phyloP scores from a whole-genome alignment of 2,329 filamentous ascomycete species.

The Capronia coronata region DNA sequence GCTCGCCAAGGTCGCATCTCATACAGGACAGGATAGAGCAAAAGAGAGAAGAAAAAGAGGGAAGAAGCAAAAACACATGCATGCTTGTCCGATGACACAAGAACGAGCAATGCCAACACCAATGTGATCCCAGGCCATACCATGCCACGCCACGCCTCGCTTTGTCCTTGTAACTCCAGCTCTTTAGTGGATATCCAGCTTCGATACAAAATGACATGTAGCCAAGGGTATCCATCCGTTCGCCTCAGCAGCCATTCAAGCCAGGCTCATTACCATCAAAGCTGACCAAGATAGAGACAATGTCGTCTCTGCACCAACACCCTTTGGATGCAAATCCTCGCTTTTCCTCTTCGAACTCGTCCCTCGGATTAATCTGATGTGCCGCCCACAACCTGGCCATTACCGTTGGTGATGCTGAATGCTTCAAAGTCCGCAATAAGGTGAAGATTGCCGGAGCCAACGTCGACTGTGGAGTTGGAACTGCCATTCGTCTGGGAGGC shows the following conservation, averaged over 20 bases:
- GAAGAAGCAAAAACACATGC: not conserved
- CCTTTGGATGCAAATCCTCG: not conserved
- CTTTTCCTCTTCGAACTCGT: not conserved
- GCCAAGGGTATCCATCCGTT: not conserved
- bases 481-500: slow-evolving; percentile 29
- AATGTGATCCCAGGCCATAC: not conserved
- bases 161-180: not conserved
- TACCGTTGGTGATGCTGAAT: slow-evolving; percentile 33
- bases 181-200: not conserved
- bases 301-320: not conserved
- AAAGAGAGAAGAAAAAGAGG: not conserved
- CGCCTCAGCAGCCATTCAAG: not conserved
- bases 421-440: slow-evolving; percentile 35
- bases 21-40: not conserved
- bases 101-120: not conserved
- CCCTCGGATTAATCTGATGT: not conserved
- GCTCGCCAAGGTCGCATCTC: not conserved
- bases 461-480: slow-evolving; percentile 23
- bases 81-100: not conserved
- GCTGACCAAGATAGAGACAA: not conserved
- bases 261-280: not conserved
- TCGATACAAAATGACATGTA: not conserved
- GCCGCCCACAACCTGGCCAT: slow-evolving; percentile 32
- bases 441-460: slow-evolving; percentile 30
- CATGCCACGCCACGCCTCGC: not conserved